Percentiles rank a stretch among this genome's conserved stretches.
Evolutionary conservation across 169 alveolate species (phyloP).

Genomic region (Babesia ovis): DNA sequence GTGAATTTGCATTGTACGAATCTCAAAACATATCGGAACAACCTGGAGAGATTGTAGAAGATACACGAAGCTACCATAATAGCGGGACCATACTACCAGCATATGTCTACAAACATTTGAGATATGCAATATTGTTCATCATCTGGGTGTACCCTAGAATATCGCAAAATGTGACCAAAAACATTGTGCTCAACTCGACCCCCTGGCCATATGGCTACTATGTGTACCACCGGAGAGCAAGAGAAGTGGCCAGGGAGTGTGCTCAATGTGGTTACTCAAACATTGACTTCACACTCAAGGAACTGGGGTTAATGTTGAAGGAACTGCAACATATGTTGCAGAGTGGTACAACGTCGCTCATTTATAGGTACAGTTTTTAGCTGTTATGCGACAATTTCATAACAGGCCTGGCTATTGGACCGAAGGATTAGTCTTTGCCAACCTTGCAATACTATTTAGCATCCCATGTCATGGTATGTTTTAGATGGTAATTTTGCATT

Average conservation of each 20-base stretch:
- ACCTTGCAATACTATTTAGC: conserved; percentile 51
- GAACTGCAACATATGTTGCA: conserved; percentile 27
- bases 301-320: conserved; percentile 37
- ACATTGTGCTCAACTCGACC: conserved; percentile 36
- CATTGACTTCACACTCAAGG: conserved; percentile 34
- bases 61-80: neutral
- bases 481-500: neutral
- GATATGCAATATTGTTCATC: conserved; percentile 46
- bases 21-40: neutral
- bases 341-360: neutral
- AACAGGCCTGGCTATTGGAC: conserved; percentile 40
- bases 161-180: conserved; percentile 42
- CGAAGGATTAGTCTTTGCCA: conserved; percentile 61
- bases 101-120: conserved; percentile 43
- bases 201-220: conserved; percentile 52
- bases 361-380: conserved; percentile 4
- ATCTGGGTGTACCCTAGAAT: conserved; percentile 62
- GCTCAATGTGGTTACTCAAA: conserved; percentile 49
- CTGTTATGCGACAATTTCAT: neutral
- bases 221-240: conserved; percentile 22
- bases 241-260: conserved; percentile 29
- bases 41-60: neutral
- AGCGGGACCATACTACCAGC: conserved; percentile 18
- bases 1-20: conserved; percentile 9
- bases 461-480: conserved; percentile 60